Base-by-base conservation (phyloP, 139 green algal genomes). In the Tetradesmus obliquus region DNA sequence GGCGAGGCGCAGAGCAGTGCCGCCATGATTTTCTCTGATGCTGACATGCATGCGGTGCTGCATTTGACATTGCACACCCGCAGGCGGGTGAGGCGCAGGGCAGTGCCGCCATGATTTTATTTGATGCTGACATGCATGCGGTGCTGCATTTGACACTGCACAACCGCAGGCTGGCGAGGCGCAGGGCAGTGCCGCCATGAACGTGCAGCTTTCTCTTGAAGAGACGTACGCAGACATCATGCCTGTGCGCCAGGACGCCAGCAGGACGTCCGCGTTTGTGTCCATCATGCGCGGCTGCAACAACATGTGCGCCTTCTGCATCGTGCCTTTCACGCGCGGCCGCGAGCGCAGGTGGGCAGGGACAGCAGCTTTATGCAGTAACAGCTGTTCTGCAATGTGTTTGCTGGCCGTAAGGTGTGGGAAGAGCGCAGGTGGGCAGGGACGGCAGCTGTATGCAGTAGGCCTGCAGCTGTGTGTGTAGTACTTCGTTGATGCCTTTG, bases 291-390 rank as follows among this genome's bases (percentile, higher is more conserved):
- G 97, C 1, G 97, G 97, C 32, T 99, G 97, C 95, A 97, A 98
- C 95, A 99, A 99, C 94, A 97, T 98, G 95, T 99, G 97, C 93
- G 88, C 94, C 76, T 99, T 98, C 93, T 99, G 97, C 94, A 96
- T 99, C n/a, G n/a, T 98, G 94, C 92, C 97, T 90, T 55, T 89
- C 57, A 92, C 79, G 24, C 92, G 97, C 53, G 97, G 97, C 58
- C 89, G 97, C 9, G 97, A 99, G 94, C 94, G 97, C 86, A 76
- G 66, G 66, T 76, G n/a, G 66, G 66, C 3, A 45, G 32, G 32
- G 32, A 45, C 32, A 45, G 32, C 32, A 45, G 32, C 32, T 45
- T 0, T 45, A 45, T 45, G 32, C 32, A 45, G 32, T 45, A 45
- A 45, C 32, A 45, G 32, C 32, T 45, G 32, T 45, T 45, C 32